These are phyloP conservation scores for Tylopilus sp. DNA, from an alignment of 768 basidiomycete genomes.

Conservation along the genomic window DNA sequence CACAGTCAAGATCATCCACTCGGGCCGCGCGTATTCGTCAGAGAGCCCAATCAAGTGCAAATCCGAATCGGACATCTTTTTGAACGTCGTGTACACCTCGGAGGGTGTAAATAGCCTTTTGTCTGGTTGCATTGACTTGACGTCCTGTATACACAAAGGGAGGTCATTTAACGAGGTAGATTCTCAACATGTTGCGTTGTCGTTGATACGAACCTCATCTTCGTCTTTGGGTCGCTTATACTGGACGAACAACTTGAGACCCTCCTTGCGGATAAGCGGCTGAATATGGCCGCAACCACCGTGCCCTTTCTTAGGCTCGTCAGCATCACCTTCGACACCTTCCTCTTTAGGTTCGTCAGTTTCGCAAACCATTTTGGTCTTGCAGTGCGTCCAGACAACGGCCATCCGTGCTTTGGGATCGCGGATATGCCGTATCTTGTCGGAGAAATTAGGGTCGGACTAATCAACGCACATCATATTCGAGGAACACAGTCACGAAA, in stretches of 20 bases:
- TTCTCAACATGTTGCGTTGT: slow-evolving; percentile 2
- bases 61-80: slow-evolving; percentile 91
- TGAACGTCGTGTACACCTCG: slow-evolving; percentile 91
- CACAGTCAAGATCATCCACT: slow-evolving; percentile 99
- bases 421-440: slow-evolving; percentile 82
- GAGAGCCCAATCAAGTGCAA: slow-evolving; percentile 87
- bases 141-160: slow-evolving; percentile 47
- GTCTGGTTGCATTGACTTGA: slow-evolving; percentile 77
- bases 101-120: slow-evolving; percentile 79
- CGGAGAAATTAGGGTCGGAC: slow-evolving; percentile 82
- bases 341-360: slow-evolving; percentile 88
- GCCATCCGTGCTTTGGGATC: slow-evolving; percentile 87
- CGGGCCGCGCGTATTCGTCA: slow-evolving; percentile 93
- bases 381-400: slow-evolving; percentile 82
- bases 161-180: slow-evolving; percentile 7
- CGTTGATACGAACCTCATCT: slow-evolving; percentile 70
- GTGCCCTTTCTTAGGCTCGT: slow-evolving; percentile 82
- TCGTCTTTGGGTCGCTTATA: slow-evolving; percentile 95
- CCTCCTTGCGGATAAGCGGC: slow-evolving; percentile 90
- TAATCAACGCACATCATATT: slow-evolving; percentile 38
- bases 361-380: slow-evolving; percentile 85
- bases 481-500: slow-evolving; percentile 23
- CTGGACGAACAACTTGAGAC: slow-evolving; percentile 88
- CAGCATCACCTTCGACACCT: slow-evolving; percentile 58
- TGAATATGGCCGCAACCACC: slow-evolving; percentile 97